A percentile compares a stretch with the other conserved stretches of the same genome.
These are phyloP conservation scores for Cyberlindnera nakhonratchasimensis DNA, from an alignment of 805 yeast genomes.

Conservation along the genomic window DNA sequence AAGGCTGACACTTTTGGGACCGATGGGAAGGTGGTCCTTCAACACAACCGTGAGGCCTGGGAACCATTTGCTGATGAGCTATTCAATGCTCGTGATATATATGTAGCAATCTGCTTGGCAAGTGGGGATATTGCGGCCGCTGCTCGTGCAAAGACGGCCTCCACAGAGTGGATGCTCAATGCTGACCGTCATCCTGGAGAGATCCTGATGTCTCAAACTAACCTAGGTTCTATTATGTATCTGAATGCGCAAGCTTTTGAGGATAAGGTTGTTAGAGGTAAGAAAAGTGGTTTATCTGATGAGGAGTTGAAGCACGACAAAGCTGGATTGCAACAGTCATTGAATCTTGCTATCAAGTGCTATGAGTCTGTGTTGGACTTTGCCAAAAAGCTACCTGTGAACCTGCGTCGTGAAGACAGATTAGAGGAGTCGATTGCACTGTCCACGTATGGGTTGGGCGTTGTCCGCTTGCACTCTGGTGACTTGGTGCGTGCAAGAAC, in stretches of 20 bases:
- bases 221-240: slow-evolving; percentile 65
- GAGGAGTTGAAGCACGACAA: slow-evolving; percentile 21
- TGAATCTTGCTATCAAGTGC: slow-evolving; percentile 35
- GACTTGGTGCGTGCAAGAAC: slow-evolving; percentile 55
- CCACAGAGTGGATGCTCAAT: slow-evolving; percentile 69
- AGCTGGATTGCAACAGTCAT: slow-evolving; percentile 29
- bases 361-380: slow-evolving; percentile 42
- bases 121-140: slow-evolving; percentile 67
- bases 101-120: slow-evolving; percentile 66
- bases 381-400: slow-evolving; percentile 38
- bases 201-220: slow-evolving; percentile 60
- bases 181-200: slow-evolving; percentile 67
- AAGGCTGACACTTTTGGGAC: slow-evolving; percentile 1
- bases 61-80: slow-evolving; percentile 74
- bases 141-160: slow-evolving; percentile 53
- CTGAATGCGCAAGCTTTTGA: slow-evolving; percentile 64
- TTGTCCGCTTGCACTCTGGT: slow-evolving; percentile 60
- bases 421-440: slow-evolving; percentile 70
- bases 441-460: slow-evolving; percentile 84
- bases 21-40: slow-evolving; percentile 16
- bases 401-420: slow-evolving; percentile 34
- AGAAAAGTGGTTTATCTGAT: slow-evolving; percentile 22
- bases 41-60: slow-evolving; percentile 52
- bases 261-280: slow-evolving; percentile 38
- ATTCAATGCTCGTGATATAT: slow-evolving; percentile 71